Percentiles rank a stretch among this genome's conserved stretches.
Conservation (phyloP, 140 eudicot species). For the Senecio squalidus region DNA sequence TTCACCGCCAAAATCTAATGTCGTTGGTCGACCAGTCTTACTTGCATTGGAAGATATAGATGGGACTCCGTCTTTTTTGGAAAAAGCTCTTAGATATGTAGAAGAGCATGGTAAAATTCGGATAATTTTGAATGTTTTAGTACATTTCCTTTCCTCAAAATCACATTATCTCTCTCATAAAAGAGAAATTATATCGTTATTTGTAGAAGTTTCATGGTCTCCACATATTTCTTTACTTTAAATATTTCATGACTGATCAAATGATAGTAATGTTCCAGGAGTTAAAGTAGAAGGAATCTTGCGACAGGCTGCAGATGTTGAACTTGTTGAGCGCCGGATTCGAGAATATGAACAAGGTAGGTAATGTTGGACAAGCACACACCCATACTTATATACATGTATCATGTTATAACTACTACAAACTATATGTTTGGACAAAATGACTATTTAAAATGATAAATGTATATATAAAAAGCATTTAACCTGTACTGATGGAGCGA, state of each 20-base stretch:
- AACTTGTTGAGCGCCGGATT: constrained; percentile 80
- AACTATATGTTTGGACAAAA: background rate
- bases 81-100: constrained; percentile 87
- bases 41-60: constrained; percentile 97
- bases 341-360: constrained; percentile 88
- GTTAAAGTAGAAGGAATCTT: constrained; percentile 88
- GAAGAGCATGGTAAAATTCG: constrained; percentile 67
- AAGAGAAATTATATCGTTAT: too few relatives aligned
- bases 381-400: background rate
- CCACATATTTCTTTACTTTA: too few relatives aligned
- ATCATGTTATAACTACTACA: too few relatives aligned
- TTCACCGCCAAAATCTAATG: constrained; percentile 56
- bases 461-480: background rate
- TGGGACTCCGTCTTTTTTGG: constrained; percentile 96
- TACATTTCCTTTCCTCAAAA: background rate
- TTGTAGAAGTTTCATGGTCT: too few relatives aligned
- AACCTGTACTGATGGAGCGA: background rate
- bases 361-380: constrained; percentile 6
- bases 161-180: too few relatives aligned
- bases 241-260: constrained; percentile 19
- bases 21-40: constrained; percentile 86
- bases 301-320: constrained; percentile 99
- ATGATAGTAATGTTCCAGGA: constrained; percentile 44
- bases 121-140: background rate
- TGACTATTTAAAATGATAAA: background rate